These are phyloP conservation scores for Escovopsis sp. DNA, from an alignment of 2,329 filamentous ascomycete species.

Conservation along the genomic window DNA sequence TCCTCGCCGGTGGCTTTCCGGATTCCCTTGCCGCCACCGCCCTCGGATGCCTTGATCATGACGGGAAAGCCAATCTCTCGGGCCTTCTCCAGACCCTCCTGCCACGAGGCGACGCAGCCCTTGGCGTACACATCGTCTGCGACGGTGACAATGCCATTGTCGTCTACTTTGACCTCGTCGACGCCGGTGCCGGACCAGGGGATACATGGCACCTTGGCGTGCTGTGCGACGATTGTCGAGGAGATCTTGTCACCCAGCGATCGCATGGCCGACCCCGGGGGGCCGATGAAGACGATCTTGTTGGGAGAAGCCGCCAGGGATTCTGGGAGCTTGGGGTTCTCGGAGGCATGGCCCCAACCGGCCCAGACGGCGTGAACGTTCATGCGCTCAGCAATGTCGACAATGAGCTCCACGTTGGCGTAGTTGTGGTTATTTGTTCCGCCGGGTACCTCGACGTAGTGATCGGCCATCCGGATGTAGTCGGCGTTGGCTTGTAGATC, in stretches of 20 bases:
- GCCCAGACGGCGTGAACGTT: conserved; percentile 97
- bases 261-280: conserved; percentile 94
- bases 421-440: conserved; percentile 99
- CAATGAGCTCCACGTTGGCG: conserved; percentile 97
- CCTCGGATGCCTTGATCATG: conserved; percentile 99
- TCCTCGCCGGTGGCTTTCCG: conserved; percentile 82
- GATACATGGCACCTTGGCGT: conserved; percentile 90
- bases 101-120: conserved; percentile 77
- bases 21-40: conserved; percentile 97
- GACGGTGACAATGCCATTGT: conserved; percentile 81
- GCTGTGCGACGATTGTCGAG: conserved; percentile 96
- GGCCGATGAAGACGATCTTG: conserved; percentile 98
- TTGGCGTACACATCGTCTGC: conserved; percentile 70
- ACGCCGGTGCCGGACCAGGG: conserved; percentile 98
- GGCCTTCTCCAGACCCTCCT: conserved; percentile 80
- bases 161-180: conserved; percentile 61
- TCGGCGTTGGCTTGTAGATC: conserved; percentile 95
- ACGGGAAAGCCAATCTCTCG: conserved; percentile 91
- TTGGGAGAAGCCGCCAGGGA: conserved; percentile 90
- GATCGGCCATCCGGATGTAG: conserved; percentile 98
- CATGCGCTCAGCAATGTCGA: conserved; percentile 97
- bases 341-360: conserved; percentile 96
- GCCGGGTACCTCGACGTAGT: conserved; percentile 97
- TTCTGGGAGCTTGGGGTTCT: conserved; percentile 95
- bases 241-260: conserved; percentile 99